A percentile compares a stretch with the other conserved stretches of the same genome.
These are phyloP conservation scores for Ilyonectria mors-panacis DNA, from an alignment of 2,329 filamentous ascomycete genomes.

Conservation along the genomic window DNA sequence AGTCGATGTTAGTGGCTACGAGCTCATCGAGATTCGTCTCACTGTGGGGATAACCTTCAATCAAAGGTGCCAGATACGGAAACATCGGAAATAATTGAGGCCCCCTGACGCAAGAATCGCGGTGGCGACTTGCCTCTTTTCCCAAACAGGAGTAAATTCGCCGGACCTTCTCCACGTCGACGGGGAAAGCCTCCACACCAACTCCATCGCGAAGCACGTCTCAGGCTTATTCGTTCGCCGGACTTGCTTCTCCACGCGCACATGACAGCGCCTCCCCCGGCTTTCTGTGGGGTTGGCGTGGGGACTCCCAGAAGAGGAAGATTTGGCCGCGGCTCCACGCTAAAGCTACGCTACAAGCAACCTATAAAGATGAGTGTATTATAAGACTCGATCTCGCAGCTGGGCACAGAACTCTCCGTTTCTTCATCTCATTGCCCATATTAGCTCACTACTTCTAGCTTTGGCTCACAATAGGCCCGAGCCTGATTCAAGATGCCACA, in stretches of 20 bases:
- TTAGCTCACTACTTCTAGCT: neutral
- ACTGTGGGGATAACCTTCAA: neutral
- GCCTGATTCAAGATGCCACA: slow-evolving; percentile 20
- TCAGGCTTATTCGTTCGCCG: neutral
- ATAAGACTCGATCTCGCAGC: neutral
- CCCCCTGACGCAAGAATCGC: neutral
- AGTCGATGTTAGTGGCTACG: neutral
- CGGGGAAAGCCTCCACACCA: neutral
- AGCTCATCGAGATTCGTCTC: neutral
- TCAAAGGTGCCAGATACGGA: neutral
- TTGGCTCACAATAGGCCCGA: neutral
- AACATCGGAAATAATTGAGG: neutral
- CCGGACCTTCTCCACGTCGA: neutral
- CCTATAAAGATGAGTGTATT: slow-evolving; percentile 21
- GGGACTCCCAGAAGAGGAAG: slow-evolving; percentile 17
- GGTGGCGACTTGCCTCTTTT: neutral
- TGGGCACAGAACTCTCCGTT: neutral
- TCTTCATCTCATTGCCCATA: neutral
- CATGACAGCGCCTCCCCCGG: slow-evolving; percentile 10
- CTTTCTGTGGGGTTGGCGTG: slow-evolving; percentile 13
- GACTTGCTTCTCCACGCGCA: slow-evolving; percentile 1
- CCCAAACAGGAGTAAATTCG: slow-evolving; percentile 9
- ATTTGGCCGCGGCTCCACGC: slow-evolving; percentile 8
- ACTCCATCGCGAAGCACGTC: neutral
- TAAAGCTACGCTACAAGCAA: neutral